phyloP scores from a whole-genome alignment of 805 yeast genomes.

The Scheffersomyces ergatensis region DNA sequence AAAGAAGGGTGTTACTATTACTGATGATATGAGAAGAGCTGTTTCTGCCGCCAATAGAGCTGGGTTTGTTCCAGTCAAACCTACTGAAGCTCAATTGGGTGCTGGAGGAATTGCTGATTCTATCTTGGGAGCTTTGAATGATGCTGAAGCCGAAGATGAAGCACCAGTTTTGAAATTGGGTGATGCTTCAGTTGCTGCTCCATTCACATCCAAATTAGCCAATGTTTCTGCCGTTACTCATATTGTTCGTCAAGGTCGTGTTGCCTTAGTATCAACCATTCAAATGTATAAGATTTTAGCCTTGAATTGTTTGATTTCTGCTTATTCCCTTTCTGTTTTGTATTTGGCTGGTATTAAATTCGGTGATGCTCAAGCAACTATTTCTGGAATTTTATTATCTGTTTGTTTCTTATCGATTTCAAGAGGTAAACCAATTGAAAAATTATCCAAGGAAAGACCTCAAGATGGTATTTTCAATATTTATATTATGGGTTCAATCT shows the following conservation, averaged over 20 bases:
- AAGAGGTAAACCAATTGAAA: constrained; percentile 86
- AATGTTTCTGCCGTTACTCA: constrained; percentile 91
- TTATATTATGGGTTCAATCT: constrained; percentile 96
- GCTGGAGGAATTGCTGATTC: constrained; percentile 53
- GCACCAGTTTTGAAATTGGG: constrained; percentile 94
- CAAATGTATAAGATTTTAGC: constrained; percentile 99
- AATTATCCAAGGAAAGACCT: constrained; percentile 90
- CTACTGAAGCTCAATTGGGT: neutral
- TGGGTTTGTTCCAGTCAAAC: neutral
- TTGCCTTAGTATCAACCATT: constrained; percentile 94
- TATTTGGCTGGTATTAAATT: constrained; percentile 96
- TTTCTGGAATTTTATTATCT: constrained; percentile 86
- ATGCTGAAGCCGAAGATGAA: constrained; percentile 68
- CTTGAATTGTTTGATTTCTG: constrained; percentile 92
- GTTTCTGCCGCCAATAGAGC: constrained; percentile 51
- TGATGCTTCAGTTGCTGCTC: constrained; percentile 99
- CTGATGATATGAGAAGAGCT: constrained; percentile 65
- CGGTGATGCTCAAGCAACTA: constrained; percentile 97
- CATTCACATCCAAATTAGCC: constrained; percentile 92
- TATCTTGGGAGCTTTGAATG: constrained; percentile 53
- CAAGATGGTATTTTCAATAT: constrained; percentile 95
- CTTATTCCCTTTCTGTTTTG: constrained; percentile 90
- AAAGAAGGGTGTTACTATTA: constrained; percentile 74
- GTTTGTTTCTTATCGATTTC: constrained; percentile 95
- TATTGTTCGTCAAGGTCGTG: constrained; percentile 95